phyloP scores from a whole-genome alignment of 345 rosid species.

The Salix dunnii region DNA sequence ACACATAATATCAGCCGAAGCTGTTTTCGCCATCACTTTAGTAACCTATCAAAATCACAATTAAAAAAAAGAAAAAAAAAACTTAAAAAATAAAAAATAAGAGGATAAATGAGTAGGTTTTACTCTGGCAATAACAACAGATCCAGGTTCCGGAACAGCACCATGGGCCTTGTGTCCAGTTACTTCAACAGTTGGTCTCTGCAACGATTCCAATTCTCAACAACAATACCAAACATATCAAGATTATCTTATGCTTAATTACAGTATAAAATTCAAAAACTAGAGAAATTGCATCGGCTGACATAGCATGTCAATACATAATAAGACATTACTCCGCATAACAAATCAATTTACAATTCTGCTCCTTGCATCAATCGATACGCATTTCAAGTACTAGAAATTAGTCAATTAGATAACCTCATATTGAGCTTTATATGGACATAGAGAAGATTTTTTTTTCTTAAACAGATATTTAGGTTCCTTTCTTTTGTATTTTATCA shows the following conservation, averaged over 20 bases:
- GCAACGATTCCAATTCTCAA: constrained; percentile 10
- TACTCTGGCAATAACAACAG: constrained; percentile 75
- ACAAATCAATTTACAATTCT: not conserved
- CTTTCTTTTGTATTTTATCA: too few species aligned
- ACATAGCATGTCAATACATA: not conserved
- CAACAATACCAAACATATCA: not conserved
- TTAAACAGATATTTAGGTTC: too few species aligned
- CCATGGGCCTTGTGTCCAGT: constrained; percentile 81
- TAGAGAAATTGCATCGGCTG: not conserved
- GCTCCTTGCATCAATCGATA: not conserved
- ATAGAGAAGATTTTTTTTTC: not conserved
- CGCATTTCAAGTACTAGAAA: not conserved
- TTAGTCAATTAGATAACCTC: not conserved
- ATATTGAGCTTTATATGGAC: not conserved
- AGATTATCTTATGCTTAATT: not conserved
- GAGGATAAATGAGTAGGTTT: constrained; percentile 23
- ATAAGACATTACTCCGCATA: not conserved
- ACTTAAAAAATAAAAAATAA: not conserved
- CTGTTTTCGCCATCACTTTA: constrained; percentile 75
- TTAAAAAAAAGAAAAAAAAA: not conserved
- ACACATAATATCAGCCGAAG: constrained; percentile 79
- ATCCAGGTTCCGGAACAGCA: constrained; percentile 78
- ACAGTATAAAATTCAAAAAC: not conserved
- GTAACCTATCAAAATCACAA: constrained; percentile 50
- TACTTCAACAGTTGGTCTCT: constrained; percentile 82